A percentile compares a stretch with the other conserved stretches of the same genome.
These are phyloP conservation scores for Xylariaceae sp. DNA, from an alignment of 2,329 filamentous ascomycete genomes.

Conservation along the genomic window DNA sequence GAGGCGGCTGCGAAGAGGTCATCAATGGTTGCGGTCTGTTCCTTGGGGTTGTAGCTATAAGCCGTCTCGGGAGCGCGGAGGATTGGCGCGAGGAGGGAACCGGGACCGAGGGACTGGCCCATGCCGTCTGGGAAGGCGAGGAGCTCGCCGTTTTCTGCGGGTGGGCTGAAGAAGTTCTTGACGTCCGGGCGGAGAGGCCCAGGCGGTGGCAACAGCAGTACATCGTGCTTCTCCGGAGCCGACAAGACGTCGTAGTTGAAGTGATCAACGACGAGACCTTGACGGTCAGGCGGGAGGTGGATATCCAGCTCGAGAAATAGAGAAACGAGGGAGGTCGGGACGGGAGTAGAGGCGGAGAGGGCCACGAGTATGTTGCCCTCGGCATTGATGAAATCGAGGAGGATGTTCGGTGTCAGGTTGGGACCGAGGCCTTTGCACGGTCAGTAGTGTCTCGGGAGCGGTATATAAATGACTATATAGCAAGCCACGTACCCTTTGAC, in stretches of 20 bases:
- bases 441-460: slow-evolving; percentile 5
- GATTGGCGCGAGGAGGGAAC: slow-evolving; percentile 78
- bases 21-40: slow-evolving; percentile 72
- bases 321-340: slow-evolving; percentile 73
- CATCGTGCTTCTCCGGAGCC: slow-evolving; percentile 82
- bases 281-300: slow-evolving; percentile 81
- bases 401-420: slow-evolving; percentile 78
- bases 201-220: slow-evolving; percentile 76
- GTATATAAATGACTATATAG: not conserved
- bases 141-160: slow-evolving; percentile 54
- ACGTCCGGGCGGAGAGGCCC: slow-evolving; percentile 66
- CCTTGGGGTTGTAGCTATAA: slow-evolving; percentile 93
- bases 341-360: slow-evolving; percentile 71
- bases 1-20: slow-evolving; percentile 83
- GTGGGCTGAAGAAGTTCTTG: slow-evolving; percentile 75
- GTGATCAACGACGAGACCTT: slow-evolving; percentile 87
- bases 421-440: slow-evolving; percentile 74
- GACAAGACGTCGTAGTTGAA: slow-evolving; percentile 86
- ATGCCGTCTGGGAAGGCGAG: slow-evolving; percentile 82
- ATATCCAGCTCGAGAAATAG: slow-evolving; percentile 89
- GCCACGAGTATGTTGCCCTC: slow-evolving; percentile 89
- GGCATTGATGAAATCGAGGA: slow-evolving; percentile 89
- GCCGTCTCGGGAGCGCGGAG: slow-evolving; percentile 81
- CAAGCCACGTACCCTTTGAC: slow-evolving; percentile 70
- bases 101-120: slow-evolving; percentile 79